A percentile compares a stretch with the other conserved stretches of the same genome.
Evolutionary conservation across 805 yeast genomes (phyloP).

Genomic region (Ogataea glucozyma): DNA sequence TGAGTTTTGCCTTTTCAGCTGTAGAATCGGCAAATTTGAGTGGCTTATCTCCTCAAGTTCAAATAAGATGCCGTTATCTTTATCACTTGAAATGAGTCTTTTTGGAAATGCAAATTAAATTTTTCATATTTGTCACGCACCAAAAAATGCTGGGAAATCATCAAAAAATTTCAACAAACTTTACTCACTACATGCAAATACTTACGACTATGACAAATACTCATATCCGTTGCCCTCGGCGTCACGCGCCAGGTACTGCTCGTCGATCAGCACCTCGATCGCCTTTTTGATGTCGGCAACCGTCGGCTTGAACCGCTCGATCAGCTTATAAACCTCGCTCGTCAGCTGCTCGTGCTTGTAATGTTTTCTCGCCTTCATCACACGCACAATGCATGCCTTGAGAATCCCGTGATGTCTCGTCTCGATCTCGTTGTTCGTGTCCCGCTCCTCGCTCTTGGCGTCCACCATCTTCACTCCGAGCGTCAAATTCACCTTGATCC

Average conservation of each 20-base stretch:
- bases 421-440: slow-evolving; percentile 70
- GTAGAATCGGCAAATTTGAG: not conserved
- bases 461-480: slow-evolving; percentile 46
- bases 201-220: slow-evolving; percentile 61
- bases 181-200: slow-evolving; percentile 1
- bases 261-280: slow-evolving; percentile 80
- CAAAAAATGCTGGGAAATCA: not conserved
- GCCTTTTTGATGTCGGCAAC: slow-evolving; percentile 85
- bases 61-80: slow-evolving; percentile 3
- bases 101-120: slow-evolving; percentile 11
- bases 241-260: slow-evolving; percentile 78
- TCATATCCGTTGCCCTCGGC: slow-evolving; percentile 70
- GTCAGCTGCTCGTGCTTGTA: slow-evolving; percentile 78
- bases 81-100: slow-evolving; percentile 10
- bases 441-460: slow-evolving; percentile 70
- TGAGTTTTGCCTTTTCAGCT: no score
- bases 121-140: slow-evolving; percentile 16
- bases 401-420: slow-evolving; percentile 69
- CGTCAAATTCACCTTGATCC: slow-evolving; percentile 74
- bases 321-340: slow-evolving; percentile 85
- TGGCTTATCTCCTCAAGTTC: not conserved
- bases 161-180: not conserved
- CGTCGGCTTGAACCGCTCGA: slow-evolving; percentile 81
- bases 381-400: slow-evolving; percentile 92
- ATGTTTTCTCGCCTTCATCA: slow-evolving; percentile 90